Base-by-base conservation (phyloP, 306 rosid species). In the Malus sieversii region DNA sequence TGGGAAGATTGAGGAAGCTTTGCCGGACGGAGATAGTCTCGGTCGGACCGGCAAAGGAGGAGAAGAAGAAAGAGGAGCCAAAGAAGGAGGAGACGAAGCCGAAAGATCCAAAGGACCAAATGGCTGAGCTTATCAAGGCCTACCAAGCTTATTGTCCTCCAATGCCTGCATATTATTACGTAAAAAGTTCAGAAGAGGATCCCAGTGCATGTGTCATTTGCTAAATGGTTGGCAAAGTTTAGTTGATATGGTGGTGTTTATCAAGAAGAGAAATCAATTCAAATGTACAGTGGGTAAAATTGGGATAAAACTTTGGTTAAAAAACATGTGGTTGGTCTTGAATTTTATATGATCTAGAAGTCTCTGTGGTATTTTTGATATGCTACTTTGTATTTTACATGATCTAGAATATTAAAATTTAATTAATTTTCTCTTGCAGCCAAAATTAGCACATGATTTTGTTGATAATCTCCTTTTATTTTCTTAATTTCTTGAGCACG, bases 31-130 rank as follows among this genome's bases (percentile, higher is more conserved):
- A 88, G 0, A 87, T 93, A 35, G 18, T 88, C 11, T 90, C 96
- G 5, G 98, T 93, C 23, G 98, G 90, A 20, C 91, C 91, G 16
- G 86, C 90, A 1, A 89, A 91, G 73, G 91, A 85, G 77, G 93
- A 88, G 79, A 80, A 87, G 78, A 88, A 86, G 86, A 80, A 89
- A 66, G 87, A 89, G 4, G 92, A 85, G 29, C 63, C 68, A 0
- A 84, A 87, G 76, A 85, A 85, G 70, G 2, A 33, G 48, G 85
- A 83, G 0, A 78, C 71, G 0, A 66, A 82, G 27, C 75, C 84
- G 75, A 83, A 85, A 53, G 84, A 77, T 42, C 83, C 82, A 14
- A 78, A 81, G 55, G 84, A 81, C 5, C 64, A 84, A 11, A 8
- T 45, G 76, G 84, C 64, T 14, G 85, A 85, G 42, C 46, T 72